Percentiles rank a stretch among this genome's conserved stretches.
phyloP scores from a whole-genome alignment of 306 rosid species.

The Cicer pinnatifidum region DNA sequence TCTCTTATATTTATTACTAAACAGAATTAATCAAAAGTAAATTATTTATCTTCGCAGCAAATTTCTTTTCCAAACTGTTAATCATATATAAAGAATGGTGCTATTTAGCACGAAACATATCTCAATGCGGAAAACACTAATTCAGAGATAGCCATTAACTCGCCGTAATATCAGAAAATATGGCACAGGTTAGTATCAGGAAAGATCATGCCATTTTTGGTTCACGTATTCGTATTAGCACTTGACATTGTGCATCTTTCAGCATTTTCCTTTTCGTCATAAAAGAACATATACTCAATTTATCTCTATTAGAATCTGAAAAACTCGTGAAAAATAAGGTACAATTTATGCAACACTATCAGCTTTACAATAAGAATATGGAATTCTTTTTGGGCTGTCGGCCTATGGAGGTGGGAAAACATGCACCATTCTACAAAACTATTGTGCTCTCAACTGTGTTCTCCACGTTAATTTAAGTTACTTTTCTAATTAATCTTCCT shows the following conservation, averaged over 20 bases:
- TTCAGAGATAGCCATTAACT: too few species aligned
- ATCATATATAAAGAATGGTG: too few species aligned
- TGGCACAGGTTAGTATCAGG: too few species aligned
- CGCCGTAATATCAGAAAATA: too few species aligned
- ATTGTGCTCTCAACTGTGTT: constrained; percentile 26
- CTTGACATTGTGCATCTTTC: neutral
- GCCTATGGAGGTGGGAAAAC: constrained; percentile 29
- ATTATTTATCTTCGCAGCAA: too few species aligned
- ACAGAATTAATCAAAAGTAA: too few species aligned
- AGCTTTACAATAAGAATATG: constrained; percentile 23
- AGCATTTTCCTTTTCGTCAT: neutral
- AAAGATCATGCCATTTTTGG: too few species aligned
- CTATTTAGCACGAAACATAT: too few species aligned
- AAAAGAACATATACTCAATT: neutral
- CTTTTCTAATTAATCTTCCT: constrained; percentile 17
- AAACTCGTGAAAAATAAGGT: neutral
- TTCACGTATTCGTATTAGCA: neutral
- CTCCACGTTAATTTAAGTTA: constrained; percentile 20
- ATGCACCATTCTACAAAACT: constrained; percentile 35
- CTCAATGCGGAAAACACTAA: too few species aligned
- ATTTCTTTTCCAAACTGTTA: too few species aligned
- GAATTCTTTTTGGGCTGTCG: constrained; percentile 22
- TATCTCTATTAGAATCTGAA: neutral
- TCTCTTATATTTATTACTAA: too few species aligned
- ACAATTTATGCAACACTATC: neutral